Evolutionary conservation across 2,329 filamentous ascomycete species (phyloP), one percentile per base, ranked within the genome.

Genomic region (Microdochium trichocladiopsis): DNA sequence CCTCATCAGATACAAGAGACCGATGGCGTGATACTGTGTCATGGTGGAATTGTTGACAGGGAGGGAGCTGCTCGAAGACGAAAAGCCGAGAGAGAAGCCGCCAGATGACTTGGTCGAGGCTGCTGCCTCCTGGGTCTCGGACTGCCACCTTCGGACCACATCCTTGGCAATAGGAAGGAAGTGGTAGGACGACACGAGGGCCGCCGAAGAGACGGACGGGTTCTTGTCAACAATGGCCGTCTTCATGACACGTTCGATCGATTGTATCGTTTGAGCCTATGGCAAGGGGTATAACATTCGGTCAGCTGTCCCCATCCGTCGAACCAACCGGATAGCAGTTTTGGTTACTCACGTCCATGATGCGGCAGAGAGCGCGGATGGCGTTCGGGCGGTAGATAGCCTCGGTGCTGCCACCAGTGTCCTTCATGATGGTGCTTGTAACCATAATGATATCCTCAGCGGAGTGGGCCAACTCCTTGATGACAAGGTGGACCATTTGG

Each of bases 371-470:
- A 37, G 93, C 92, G 62, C 94, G 83, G 67, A 97, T 97, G 57
- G 94, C 93, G 75, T 99, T 99, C 50, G 94, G 90, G 64, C 94
- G 83, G 76, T 92, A 96, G 52, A 96, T 84, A 51, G 92, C 87
- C 67, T 97, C 94, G 65, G 90, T 96, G 65, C 92, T 90, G 57
- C 95, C 91, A 50, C 92, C 91, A 11, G 93, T 96, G 70, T 99
- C 94, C 78, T 99, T 99, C 94, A 97, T 99, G 63, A 99, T 96
- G 61, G 93, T 96, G 73, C 90, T 95, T 18, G 94, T 99, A 56
- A 96, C 94, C 94, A 99, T 97, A 69, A 99, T 99, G 58, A 96
- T 95, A 79, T 99, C 94, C 76, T 97, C 91, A 54, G 94, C 94
- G 23, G 91, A 96, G 70, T 86, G 84, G 60, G 93, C 90, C 65